phyloP scores from a whole-genome alignment of 768 basidiomycete genomes.

The Suillus clintonianus region DNA sequence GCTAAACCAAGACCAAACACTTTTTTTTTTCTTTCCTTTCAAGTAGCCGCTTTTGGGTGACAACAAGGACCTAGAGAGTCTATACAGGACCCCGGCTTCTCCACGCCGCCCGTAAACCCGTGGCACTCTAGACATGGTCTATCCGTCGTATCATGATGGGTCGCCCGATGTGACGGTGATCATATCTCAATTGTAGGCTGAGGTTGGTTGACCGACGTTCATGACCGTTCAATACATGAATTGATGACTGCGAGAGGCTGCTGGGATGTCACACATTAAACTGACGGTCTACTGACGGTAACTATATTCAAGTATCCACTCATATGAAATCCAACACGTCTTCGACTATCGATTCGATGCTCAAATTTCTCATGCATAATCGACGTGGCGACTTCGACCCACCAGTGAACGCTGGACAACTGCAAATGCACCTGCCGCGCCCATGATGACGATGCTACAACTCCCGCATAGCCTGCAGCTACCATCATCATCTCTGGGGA shows the following conservation, averaged over 20 bases:
- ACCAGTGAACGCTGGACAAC: neutral
- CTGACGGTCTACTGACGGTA: neutral
- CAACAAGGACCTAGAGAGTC: neutral
- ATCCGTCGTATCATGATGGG: too few relatives aligned
- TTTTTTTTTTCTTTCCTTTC: constrained; percentile 14
- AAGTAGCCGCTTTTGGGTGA: constrained; percentile 16
- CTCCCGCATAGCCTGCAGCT: neutral
- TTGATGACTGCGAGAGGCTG: neutral
- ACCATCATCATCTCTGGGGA: neutral
- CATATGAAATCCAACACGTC: neutral
- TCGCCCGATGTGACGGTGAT: too few relatives aligned
- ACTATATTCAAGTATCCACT: neutral
- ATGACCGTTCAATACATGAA: neutral
- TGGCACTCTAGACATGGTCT: neutral
- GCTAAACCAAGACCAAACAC: neutral
- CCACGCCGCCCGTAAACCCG: neutral
- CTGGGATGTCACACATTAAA: neutral
- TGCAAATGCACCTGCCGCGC: neutral
- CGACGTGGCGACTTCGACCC: neutral
- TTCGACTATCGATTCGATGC: neutral
- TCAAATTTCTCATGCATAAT: neutral
- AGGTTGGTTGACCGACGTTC: too few relatives aligned
- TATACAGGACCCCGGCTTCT: neutral
- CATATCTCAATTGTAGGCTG: too few relatives aligned
- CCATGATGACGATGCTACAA: neutral